Conservation (phyloP, 108 stramenopile genomes). For the Skeletonema grethae region DNA sequence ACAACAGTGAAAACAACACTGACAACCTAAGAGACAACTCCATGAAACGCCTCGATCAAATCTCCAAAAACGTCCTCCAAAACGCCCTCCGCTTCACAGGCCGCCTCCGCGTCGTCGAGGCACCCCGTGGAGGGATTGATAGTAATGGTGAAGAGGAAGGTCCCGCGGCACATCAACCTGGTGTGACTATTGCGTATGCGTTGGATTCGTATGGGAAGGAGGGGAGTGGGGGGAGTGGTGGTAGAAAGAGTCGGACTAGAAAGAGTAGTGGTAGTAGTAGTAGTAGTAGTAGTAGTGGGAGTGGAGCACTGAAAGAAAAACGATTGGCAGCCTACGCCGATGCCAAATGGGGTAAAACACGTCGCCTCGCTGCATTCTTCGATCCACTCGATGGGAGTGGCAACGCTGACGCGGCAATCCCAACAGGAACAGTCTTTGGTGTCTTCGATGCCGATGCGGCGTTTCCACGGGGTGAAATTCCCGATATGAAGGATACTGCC, state of each 20-base stretch:
- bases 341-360: constrained; percentile 40
- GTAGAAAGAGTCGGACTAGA: not conserved
- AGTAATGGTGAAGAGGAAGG: constrained; percentile 54
- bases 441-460: constrained; percentile 80
- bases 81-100: constrained; percentile 92
- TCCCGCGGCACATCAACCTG: constrained; percentile 78
- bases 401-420: constrained; percentile 98
- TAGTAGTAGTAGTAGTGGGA: not conserved
- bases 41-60: constrained; percentile 96
- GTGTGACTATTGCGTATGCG: constrained; percentile 86
- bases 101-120: constrained; percentile 69
- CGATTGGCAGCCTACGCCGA: constrained; percentile 4
- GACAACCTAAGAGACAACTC: constrained; percentile 79
- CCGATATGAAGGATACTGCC: constrained; percentile 27
- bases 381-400: constrained; percentile 98
- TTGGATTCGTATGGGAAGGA: constrained; percentile 54
- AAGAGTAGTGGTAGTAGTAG: not conserved
- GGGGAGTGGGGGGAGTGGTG: constrained; percentile 8
- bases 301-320: not conserved
- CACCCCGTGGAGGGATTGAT: constrained; percentile 46
- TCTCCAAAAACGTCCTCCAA: constrained; percentile 94
- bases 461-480: constrained; percentile 35
- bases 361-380: constrained; percentile 77
- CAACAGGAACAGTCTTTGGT: constrained; percentile 98
- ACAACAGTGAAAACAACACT: constrained; percentile 18